These are phyloP conservation scores for Cyberlindnera americana DNA, from an alignment of 805 yeast species.

Conservation along the genomic window DNA sequence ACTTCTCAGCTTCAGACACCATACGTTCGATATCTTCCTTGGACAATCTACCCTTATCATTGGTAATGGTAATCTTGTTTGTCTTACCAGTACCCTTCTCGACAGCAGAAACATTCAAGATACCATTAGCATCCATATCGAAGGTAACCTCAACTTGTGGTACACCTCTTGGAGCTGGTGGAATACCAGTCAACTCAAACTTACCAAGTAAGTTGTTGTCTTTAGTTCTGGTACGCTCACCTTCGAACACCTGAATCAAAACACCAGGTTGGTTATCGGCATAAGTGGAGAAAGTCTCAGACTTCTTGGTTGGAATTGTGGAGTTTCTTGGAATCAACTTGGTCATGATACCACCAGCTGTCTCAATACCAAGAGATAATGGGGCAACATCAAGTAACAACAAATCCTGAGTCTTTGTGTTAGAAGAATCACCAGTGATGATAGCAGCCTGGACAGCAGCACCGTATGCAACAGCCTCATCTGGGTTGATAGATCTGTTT, in stretches of 20 bases:
- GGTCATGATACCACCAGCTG: conserved; percentile 99
- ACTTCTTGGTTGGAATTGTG: conserved; percentile 97
- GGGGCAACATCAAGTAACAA: conserved; percentile 98
- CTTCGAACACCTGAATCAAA: conserved; percentile 95
- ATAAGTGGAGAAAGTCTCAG: conserved; percentile 95
- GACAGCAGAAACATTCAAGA: conserved; percentile 92
- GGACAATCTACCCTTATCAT: conserved; percentile 98
- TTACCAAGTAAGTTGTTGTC: conserved; percentile 83
- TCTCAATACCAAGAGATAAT: conserved; percentile 96
- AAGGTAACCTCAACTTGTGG: conserved; percentile 77
- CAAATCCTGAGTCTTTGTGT: conserved; percentile 90
- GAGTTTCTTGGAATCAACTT: conserved; percentile 98
- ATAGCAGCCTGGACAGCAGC: conserved; percentile 91
- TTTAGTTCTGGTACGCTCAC: conserved; percentile 88
- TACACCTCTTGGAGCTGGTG: conserved; percentile 74
- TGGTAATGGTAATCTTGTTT: conserved; percentile 94
- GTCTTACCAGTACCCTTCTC: conserved; percentile 99
- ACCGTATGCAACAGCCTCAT: conserved; percentile 86
- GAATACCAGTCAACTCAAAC: conserved; percentile 69
- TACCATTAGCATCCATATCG: conserved; percentile 55
- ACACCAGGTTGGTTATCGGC: conserved; percentile 99
- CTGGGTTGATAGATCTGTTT: conserved; percentile 95
- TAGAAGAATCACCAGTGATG: conserved; percentile 73
- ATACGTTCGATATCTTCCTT: conserved; percentile 97
- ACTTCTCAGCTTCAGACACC: conserved; percentile 98